These are phyloP conservation scores for Alternaria arbusti DNA, from an alignment of 2,329 filamentous ascomycete species.

Conservation along the genomic window DNA sequence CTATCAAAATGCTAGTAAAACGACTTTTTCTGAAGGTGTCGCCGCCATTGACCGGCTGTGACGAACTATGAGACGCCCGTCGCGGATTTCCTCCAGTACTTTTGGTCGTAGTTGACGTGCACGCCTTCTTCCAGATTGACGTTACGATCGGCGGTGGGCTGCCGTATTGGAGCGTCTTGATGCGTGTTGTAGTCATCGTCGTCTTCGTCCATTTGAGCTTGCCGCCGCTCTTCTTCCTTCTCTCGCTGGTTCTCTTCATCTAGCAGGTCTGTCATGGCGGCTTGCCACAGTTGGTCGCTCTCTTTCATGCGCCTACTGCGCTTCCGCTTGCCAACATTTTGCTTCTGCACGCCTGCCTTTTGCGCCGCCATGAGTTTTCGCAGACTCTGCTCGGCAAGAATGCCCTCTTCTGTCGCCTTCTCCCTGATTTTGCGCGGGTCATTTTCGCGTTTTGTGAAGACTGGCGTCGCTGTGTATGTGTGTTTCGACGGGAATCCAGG, in stretches of 20 bases:
- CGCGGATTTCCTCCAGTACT: slow-evolving; percentile 61
- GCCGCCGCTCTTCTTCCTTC: slow-evolving; percentile 30
- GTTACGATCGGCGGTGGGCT: slow-evolving; percentile 39
- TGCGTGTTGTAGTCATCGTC: slow-evolving; percentile 28
- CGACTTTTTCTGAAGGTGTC: background rate
- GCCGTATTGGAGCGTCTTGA: slow-evolving; percentile 29
- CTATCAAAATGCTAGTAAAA: slow-evolving; percentile 41
- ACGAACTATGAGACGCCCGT: slow-evolving; percentile 24
- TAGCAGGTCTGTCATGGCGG: slow-evolving; percentile 60
- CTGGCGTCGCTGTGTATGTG: slow-evolving; percentile 66
- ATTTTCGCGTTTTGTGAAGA: slow-evolving; percentile 64
- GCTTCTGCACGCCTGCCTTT: slow-evolving; percentile 54
- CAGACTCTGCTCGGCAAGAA: slow-evolving; percentile 69
- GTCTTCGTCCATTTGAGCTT: slow-evolving; percentile 24
- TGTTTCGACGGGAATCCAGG: slow-evolving; percentile 68
- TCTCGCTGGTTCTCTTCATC: slow-evolving; percentile 47
- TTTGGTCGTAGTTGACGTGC: slow-evolving; percentile 66
- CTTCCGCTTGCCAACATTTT: slow-evolving; percentile 47
- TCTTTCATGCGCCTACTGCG: slow-evolving; percentile 47
- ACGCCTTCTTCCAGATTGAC: slow-evolving; percentile 48
- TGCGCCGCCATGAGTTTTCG: slow-evolving; percentile 62
- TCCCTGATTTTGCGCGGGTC: slow-evolving; percentile 67
- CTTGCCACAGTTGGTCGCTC: slow-evolving; percentile 62
- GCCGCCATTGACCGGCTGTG: background rate
- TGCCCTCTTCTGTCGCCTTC: slow-evolving; percentile 68